Conservation (phyloP, 1,139 yeast species). For the Kodamaea fungicola region DNA sequence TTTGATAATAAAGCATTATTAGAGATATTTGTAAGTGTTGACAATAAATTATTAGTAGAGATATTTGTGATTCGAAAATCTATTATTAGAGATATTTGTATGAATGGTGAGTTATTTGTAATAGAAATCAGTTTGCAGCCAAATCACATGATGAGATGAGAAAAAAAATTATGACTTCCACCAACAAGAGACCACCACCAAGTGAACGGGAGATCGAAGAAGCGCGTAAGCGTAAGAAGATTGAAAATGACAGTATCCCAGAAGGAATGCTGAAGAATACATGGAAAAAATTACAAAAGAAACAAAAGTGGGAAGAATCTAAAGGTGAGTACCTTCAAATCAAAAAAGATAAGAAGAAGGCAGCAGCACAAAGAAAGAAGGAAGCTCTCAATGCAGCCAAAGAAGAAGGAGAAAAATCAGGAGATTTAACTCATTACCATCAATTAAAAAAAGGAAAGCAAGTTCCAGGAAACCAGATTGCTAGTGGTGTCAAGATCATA, state of each 20-base stretch:
- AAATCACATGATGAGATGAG: too few species aligned
- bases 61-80: too few species aligned
- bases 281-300: slow-evolving; percentile 70
- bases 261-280: slow-evolving; percentile 84
- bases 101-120: too few species aligned
- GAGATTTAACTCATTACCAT: slow-evolving; percentile 19
- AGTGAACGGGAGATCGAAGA: slow-evolving; percentile 15
- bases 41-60: too few species aligned
- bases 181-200: slow-evolving; percentile 10
- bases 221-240: slow-evolving; percentile 14
- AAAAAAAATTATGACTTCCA: too few species aligned
- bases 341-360: slow-evolving; percentile 54
- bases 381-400: slow-evolving; percentile 12
- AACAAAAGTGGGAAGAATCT: slow-evolving; percentile 58
- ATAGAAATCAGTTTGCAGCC: too few species aligned
- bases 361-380: slow-evolving; percentile 31
- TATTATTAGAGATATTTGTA: too few species aligned
- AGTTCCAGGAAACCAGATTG: slow-evolving; percentile 38
- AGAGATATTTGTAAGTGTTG: too few species aligned
- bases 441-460: slow-evolving; percentile 26
- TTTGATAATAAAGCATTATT: not conserved
- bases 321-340: slow-evolving; percentile 54
- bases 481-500: slow-evolving; percentile 52
- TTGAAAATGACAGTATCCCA: slow-evolving; percentile 40
- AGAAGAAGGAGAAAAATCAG: slow-evolving; percentile 16